Evolutionary conservation across 495 filamentous ascomycete species (phyloP).

Genomic region (Acidiella bohemica): DNA sequence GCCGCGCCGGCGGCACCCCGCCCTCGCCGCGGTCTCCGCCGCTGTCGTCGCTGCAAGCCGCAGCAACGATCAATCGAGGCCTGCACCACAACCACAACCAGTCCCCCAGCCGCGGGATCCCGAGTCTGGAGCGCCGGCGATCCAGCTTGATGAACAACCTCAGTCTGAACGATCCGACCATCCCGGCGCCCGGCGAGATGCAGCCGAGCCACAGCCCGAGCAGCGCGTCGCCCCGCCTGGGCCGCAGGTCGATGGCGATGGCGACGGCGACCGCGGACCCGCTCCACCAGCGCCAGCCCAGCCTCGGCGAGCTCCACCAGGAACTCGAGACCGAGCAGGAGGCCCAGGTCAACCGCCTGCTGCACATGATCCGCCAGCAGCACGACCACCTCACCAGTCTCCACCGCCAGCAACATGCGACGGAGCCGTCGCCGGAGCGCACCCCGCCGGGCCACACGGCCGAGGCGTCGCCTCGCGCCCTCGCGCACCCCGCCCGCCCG

Average conservation of each 20-base stretch:
- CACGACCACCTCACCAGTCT: constrained; percentile 57
- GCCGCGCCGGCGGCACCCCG: constrained; percentile 2
- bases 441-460: constrained; percentile 34
- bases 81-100: constrained; percentile 46
- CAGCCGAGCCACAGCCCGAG: constrained; percentile 19
- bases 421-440: constrained; percentile 24
- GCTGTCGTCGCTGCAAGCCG: constrained; percentile 46
- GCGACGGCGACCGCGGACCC: constrained; percentile 19
- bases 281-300: constrained; percentile 50
- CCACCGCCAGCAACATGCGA: constrained; percentile 25
- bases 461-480: constrained; percentile 36
- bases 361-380: constrained; percentile 78
- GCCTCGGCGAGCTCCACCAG: constrained; percentile 88
- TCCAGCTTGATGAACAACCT: constrained; percentile 62
- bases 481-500: constrained; percentile 30
- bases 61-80: constrained; percentile 56
- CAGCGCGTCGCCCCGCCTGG: constrained; percentile 29
- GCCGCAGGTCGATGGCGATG: constrained; percentile 2
- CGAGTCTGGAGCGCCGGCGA: constrained; percentile 35
- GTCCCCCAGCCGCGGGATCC: constrained; percentile 30
- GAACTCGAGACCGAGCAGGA: constrained; percentile 93
- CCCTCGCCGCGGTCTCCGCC: constrained; percentile 41
- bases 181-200: constrained; percentile 51
- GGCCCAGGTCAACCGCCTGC: constrained; percentile 84
- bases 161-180: constrained; percentile 51